Evolutionary conservation across 1,284 basidiomycete genomes (phyloP).

Genomic region (Pseudozyma hubeiensis): DNA sequence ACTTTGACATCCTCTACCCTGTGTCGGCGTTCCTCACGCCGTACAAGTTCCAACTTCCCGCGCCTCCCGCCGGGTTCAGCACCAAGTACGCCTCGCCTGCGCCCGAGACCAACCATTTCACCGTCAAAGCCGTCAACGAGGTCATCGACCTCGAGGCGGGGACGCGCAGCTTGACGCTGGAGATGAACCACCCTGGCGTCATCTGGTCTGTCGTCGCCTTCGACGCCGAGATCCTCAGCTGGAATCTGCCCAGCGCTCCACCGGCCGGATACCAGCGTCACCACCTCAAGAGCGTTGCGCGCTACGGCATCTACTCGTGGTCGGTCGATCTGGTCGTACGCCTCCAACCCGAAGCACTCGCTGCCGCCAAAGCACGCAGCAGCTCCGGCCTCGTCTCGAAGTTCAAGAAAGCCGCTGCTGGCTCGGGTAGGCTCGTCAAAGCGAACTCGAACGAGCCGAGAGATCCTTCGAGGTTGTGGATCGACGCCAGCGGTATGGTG

Average conservation of each 20-base stretch:
- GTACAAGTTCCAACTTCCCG: constrained; percentile 77
- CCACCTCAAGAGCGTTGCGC: constrained; percentile 89
- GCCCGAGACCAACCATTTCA: constrained; percentile 70
- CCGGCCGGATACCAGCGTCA: constrained; percentile 77
- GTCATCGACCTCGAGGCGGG: constrained; percentile 74
- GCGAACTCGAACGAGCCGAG: constrained; percentile 2
- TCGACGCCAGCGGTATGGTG: constrained; percentile 55
- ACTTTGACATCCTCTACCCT: constrained; percentile 76
- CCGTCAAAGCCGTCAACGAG: constrained; percentile 76
- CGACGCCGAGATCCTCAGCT: constrained; percentile 86
- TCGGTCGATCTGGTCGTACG: constrained; percentile 78
- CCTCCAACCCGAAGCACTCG: constrained; percentile 63
- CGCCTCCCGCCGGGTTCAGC: constrained; percentile 67
- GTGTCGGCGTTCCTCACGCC: constrained; percentile 78
- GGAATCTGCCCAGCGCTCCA: constrained; percentile 75
- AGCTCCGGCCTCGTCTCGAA: constrained; percentile 8
- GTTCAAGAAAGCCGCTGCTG: constrained; percentile 9
- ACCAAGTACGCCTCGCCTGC: constrained; percentile 44
- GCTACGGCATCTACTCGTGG: constrained; percentile 81
- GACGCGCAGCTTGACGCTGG: constrained; percentile 79
- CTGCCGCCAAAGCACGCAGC: constrained; percentile 15
- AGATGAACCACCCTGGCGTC: constrained; percentile 82
- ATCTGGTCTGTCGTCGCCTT: constrained; percentile 94
- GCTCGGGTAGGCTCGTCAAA: constrained; percentile 28
- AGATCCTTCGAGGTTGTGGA: constrained; percentile 52